phyloP scores from a whole-genome alignment of 768 basidiomycete species.

The Pleurotus giganteus region DNA sequence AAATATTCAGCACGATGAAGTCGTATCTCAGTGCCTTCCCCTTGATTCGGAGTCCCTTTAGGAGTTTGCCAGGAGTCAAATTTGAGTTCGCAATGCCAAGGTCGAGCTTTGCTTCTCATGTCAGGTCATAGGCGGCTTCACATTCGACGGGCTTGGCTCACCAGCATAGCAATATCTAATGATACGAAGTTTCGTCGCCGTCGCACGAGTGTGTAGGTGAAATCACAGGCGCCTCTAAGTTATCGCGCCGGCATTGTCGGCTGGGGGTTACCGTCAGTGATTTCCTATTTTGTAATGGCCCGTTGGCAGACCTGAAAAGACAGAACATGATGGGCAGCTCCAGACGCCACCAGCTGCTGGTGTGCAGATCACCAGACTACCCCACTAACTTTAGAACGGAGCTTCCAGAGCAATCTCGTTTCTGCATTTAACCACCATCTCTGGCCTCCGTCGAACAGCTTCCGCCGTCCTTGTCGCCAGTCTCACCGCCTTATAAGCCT shows the following conservation, averaged over 20 bases:
- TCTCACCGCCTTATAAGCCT: background rate
- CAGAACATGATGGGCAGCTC: slow-evolving; percentile 7
- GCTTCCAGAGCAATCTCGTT: slow-evolving; percentile 10
- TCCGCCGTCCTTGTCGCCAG: background rate
- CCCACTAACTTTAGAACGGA: slow-evolving; percentile 9
- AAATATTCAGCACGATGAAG: slow-evolving; percentile 1
- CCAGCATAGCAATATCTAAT: background rate
- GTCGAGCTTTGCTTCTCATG: slow-evolving; percentile 13
- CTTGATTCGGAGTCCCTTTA: slow-evolving; percentile 33
- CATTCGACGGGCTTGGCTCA: slow-evolving; percentile 4
- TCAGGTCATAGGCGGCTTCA: slow-evolving; percentile 1
- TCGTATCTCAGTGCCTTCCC: slow-evolving; percentile 36
- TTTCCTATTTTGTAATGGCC: slow-evolving; percentile 5
- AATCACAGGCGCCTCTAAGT: slow-evolving; percentile 7
- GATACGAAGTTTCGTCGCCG: slow-evolving; percentile 7
- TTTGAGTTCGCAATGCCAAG: no score
- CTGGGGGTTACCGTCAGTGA: background rate
- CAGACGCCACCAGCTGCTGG: background rate
- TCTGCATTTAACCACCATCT: background rate
- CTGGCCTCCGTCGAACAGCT: background rate
- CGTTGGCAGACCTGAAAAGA: slow-evolving; percentile 3
- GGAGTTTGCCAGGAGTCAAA: slow-evolving; percentile 10
- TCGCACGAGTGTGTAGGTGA: slow-evolving; percentile 2
- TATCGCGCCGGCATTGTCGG: slow-evolving; percentile 5
- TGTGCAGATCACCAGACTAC: slow-evolving; percentile 8